Conservation (phyloP, 257 asterid genomes). For the Fraxinus cuspidata region DNA sequence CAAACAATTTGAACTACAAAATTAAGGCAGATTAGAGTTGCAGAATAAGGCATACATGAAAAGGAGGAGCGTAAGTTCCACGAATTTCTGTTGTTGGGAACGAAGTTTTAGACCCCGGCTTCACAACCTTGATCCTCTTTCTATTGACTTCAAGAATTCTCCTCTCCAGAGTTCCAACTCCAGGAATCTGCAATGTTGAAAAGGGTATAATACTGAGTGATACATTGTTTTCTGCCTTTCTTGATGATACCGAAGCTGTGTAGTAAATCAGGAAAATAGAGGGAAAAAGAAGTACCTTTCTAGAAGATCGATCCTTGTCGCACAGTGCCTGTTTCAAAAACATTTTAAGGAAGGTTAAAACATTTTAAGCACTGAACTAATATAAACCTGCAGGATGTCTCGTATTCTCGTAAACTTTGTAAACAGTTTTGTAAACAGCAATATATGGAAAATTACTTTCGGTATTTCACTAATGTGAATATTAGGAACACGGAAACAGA, state of each 20-base stretch:
- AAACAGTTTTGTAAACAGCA: background rate
- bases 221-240: background rate
- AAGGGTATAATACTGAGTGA: slow-evolving; percentile 15
- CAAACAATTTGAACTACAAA: background rate
- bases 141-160: slow-evolving; percentile 83
- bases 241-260: slow-evolving; percentile 13
- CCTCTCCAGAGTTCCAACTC: slow-evolving; percentile 78
- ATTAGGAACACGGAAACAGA: background rate
- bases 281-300: slow-evolving; percentile 53
- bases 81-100: slow-evolving; percentile 90
- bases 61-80: slow-evolving; percentile 89
- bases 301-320: slow-evolving; percentile 83
- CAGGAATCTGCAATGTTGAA: slow-evolving; percentile 62
- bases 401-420: no score
- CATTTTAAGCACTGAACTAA: slow-evolving; percentile 8
- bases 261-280: slow-evolving; percentile 12
- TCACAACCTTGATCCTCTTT: slow-evolving; percentile 83
- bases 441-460: background rate
- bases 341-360: background rate
- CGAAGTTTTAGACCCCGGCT: slow-evolving; percentile 95
- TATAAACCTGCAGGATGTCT: background rate
- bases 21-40: background rate
- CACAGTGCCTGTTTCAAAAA: slow-evolving; percentile 66
- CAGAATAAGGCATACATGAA: slow-evolving; percentile 63
- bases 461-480: background rate